A percentile compares a stretch with the other conserved stretches of the same genome.
These are phyloP conservation scores for Rutstroemia sydowiana DNA, from an alignment of 2,329 filamentous ascomycete genomes.

Conservation along the genomic window DNA sequence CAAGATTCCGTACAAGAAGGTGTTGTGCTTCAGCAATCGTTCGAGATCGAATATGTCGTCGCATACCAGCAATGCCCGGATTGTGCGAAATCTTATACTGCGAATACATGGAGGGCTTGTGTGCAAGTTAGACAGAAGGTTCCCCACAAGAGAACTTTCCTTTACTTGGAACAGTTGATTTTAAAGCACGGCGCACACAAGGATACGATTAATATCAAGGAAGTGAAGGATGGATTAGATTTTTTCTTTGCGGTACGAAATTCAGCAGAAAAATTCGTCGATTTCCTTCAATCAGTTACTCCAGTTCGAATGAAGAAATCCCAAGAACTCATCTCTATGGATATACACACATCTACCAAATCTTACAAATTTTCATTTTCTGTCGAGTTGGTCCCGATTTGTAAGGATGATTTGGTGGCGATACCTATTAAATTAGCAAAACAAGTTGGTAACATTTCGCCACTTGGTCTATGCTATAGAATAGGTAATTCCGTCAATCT, in stretches of 20 bases:
- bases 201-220: constrained; percentile 97
- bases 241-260: constrained; percentile 91
- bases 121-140: constrained; percentile 98
- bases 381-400: constrained; percentile 83
- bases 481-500: constrained; percentile 87
- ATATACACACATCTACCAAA: constrained; percentile 82
- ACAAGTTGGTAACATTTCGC: constrained; percentile 78
- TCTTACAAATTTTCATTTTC: constrained; percentile 95
- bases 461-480: constrained; percentile 76
- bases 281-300: constrained; percentile 77
- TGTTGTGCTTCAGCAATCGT: constrained; percentile 76
- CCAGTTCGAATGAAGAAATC: constrained; percentile 75
- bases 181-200: constrained; percentile 86
- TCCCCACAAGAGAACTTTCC: constrained; percentile 81
- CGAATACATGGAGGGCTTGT: constrained; percentile 87
- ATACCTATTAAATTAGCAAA: constrained; percentile 85
- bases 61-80: constrained; percentile 91
- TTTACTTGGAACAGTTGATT: constrained; percentile 86
- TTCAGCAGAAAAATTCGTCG: constrained; percentile 84
- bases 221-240: constrained; percentile 90
- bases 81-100: constrained; percentile 91
- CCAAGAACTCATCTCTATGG: constrained; percentile 90
- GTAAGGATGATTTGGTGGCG: constrained; percentile 95
- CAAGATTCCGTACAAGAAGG: constrained; percentile 62
- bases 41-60: constrained; percentile 89